These are phyloP conservation scores for Thalassiosira delicatula DNA, from an alignment of 352 stramenopile genomes.

Conservation along the genomic window DNA sequence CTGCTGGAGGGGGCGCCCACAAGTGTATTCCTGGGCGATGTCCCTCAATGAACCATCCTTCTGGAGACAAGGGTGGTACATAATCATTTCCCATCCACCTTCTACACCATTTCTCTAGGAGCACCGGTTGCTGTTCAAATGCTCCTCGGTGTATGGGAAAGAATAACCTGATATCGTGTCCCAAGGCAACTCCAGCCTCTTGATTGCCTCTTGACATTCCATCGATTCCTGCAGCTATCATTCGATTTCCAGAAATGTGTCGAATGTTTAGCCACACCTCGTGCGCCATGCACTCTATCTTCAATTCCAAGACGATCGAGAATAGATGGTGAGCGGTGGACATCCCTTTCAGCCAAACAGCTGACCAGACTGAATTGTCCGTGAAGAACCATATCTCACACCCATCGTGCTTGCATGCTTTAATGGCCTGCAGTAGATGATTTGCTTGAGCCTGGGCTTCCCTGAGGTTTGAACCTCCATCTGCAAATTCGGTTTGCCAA, in stretches of 20 bases:
- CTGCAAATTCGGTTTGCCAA: slow-evolving; percentile 4
- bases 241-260: slow-evolving; percentile 13
- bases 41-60: slow-evolving; percentile 21
- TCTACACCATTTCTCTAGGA: slow-evolving; percentile 8
- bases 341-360: slow-evolving; percentile 26
- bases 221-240: slow-evolving; percentile 25
- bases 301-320: neutral
- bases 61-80: slow-evolving; percentile 24
- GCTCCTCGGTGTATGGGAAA: slow-evolving; percentile 13
- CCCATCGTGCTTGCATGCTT: slow-evolving; percentile 12
- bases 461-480: slow-evolving; percentile 18
- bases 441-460: slow-evolving; percentile 31
- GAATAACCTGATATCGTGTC: slow-evolving; percentile 19
- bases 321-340: slow-evolving; percentile 13
- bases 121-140: neutral
- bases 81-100: slow-evolving; percentile 49
- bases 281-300: neutral
- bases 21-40: slow-evolving; percentile 36
- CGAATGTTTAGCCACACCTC: slow-evolving; percentile 1
- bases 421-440: slow-evolving; percentile 18
- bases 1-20: slow-evolving; percentile 39
- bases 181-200: slow-evolving; percentile 16
- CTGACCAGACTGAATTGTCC: slow-evolving; percentile 26
- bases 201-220: slow-evolving; percentile 7
- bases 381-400: slow-evolving; percentile 16